phyloP scores from a whole-genome alignment of 148 eudicot genomes.

The Beta vulgaris region DNA sequence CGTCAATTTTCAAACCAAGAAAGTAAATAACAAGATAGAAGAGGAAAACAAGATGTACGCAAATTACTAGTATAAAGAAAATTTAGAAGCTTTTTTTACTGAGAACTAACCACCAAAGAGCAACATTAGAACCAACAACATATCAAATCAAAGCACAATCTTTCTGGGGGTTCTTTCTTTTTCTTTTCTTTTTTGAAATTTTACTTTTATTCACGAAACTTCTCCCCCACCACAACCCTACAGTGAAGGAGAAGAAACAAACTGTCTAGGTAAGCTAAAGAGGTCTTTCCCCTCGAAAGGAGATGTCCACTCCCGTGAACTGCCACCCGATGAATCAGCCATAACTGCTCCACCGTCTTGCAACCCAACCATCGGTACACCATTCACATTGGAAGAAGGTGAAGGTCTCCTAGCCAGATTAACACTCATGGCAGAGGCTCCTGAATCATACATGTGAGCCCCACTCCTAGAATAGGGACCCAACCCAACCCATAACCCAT shows the following conservation, averaged over 20 bases:
- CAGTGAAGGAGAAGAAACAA: slow-evolving; percentile 92
- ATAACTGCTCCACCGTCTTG: slow-evolving; percentile 47
- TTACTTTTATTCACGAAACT: slow-evolving; percentile 41
- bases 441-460: slow-evolving; percentile 36
- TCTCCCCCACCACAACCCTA: slow-evolving; percentile 42
- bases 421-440: slow-evolving; percentile 35
- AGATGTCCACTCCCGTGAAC: slow-evolving; percentile 84
- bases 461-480: slow-evolving; percentile 36
- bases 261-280: slow-evolving; percentile 88
- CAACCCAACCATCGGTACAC: slow-evolving; percentile 45
- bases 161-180: slow-evolving; percentile 21
- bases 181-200: slow-evolving; percentile 2
- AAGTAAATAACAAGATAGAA: no score
- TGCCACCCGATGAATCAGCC: slow-evolving; percentile 45
- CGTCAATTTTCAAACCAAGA: no score
- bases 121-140: slow-evolving; percentile 43
- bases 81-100: slow-evolving; percentile 30
- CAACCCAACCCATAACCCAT: slow-evolving; percentile 47
- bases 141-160: slow-evolving; percentile 50
- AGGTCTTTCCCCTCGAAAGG: slow-evolving; percentile 93
- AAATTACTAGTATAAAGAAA: neutral
- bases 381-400: slow-evolving; percentile 41
- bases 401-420: slow-evolving; percentile 51
- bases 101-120: slow-evolving; percentile 32
- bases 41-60: no score